These are phyloP conservation scores for Tolypocladium album DNA, from an alignment of 2,329 filamentous ascomycete genomes.

Conservation along the genomic window DNA sequence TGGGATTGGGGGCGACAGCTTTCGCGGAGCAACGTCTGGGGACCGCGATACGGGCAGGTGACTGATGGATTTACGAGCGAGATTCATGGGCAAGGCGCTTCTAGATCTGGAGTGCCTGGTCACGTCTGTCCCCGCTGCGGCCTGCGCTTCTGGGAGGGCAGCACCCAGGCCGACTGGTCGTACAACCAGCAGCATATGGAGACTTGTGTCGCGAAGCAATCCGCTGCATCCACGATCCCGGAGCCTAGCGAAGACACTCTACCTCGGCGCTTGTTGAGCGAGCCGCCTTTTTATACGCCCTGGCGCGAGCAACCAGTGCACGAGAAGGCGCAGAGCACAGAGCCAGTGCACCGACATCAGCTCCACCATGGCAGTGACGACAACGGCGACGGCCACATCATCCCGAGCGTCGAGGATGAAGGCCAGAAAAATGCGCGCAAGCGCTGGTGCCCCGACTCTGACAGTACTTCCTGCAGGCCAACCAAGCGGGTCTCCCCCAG, in stretches of 20 bases:
- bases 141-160: neutral
- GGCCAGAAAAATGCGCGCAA: neutral
- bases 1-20: slow-evolving; percentile 10
- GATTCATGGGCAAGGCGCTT: neutral
- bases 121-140: slow-evolving; percentile 4
- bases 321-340: neutral
- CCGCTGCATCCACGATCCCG: neutral
- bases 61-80: slow-evolving; percentile 1
- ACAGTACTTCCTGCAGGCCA: neutral
- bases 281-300: neutral
- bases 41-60: slow-evolving; percentile 6
- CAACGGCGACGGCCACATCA: neutral
- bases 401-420: neutral
- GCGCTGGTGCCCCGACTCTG: neutral
- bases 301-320: neutral
- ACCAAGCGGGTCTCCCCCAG: neutral
- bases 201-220: neutral
- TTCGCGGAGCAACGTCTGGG: slow-evolving; percentile 11
- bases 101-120: neutral
- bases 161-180: neutral
- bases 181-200: slow-evolving; percentile 3
- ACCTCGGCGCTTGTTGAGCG: neutral
- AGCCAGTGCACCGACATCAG: neutral
- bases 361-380: neutral
- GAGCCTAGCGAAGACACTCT: neutral